A percentile compares a stretch with the other conserved stretches of the same genome.
These are phyloP conservation scores for Spathaspora jeffriesii DNA, from an alignment of 1,139 yeast species.

Conservation along the genomic window DNA sequence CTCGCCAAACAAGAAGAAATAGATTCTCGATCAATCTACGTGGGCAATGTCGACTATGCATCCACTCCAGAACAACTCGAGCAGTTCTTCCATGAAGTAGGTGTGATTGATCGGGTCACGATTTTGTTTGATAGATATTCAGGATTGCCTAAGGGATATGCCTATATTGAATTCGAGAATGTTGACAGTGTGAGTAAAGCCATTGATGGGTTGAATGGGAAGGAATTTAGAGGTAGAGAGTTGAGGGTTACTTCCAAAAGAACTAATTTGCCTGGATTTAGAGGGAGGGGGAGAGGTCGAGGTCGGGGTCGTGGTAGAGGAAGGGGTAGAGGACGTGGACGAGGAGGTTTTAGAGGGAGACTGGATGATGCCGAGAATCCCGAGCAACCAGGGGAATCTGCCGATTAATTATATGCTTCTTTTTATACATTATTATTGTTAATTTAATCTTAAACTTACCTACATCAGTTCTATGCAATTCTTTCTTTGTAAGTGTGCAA, in stretches of 20 bases:
- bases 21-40: conserved; percentile 81
- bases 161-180: conserved; percentile 78
- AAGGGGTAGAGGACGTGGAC: conserved; percentile 27
- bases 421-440: neutral
- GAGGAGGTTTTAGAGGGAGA: conserved; percentile 22
- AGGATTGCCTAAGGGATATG: conserved; percentile 85
- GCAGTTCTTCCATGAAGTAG: conserved; percentile 72
- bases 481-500: no score
- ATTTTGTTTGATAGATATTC: conserved; percentile 70
- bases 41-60: conserved; percentile 85
- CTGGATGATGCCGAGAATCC: conserved; percentile 8
- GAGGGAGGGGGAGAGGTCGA: conserved; percentile 42
- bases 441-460: neutral
- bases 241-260: conserved; percentile 76
- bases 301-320: conserved; percentile 23
- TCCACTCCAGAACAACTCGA: conserved; percentile 82
- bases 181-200: conserved; percentile 65
- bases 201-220: conserved; percentile 60
- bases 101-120: conserved; percentile 82
- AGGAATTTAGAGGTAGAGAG: conserved; percentile 65
- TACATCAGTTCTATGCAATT: no score
- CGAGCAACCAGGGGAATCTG: conserved; percentile 7
- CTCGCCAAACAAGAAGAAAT: conserved; percentile 36
- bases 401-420: neutral
- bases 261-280: conserved; percentile 75